Base-by-base conservation (phyloP, 2,329 filamentous ascomycete genomes). In the Fusarium sp. region DNA sequence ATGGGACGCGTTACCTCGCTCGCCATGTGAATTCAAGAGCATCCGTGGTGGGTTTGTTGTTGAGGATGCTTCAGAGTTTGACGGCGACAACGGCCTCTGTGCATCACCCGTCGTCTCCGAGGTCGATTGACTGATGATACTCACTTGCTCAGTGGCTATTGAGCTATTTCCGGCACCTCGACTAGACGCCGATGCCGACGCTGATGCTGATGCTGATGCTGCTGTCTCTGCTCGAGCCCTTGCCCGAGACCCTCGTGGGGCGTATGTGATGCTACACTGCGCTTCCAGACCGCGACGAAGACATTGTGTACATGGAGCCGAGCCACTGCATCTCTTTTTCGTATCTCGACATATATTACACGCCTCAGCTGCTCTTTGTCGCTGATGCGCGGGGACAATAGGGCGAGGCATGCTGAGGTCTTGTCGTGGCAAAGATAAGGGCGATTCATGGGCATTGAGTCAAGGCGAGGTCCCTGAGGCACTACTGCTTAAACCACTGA, bases 261-360 rank as follows among this genome's bases (percentile, higher is more conserved):
- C 53, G 63, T 73, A 66, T 64, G 72, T 70, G 41, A 76, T 71
- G 56, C 67, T 69, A 38, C 75, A 83, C 4, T 74, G 71, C 17
- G 71, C 67, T 17, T 71, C 74, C 5, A 78, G 72, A 3, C 79
- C 79, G 15, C 79, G 77, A 7, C 75, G 72, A 7, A 78, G 72
- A 52, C 81, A 84, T 42, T 79, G 78, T 0, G 75, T 73, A 59
- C 82, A 84, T 1, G 82, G 82, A 3, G 78, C 77, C 0, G 74
- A 75, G 9, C 78, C 80, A 51, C 78, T 79, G 65, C 82, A 84
- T 59, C 80, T 73, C 69, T 82, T 83, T 71, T 84, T 84, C 9
- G 80, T 78, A 13, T 75, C 72, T 27, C 80, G 77, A 61, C 82
- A 84, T 6, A 76, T 68, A 42, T 76, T 73, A 61, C 82, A 84